Base-by-base conservation (phyloP, 2,329 filamentous ascomycete genomes). In the Didymella pinodella region DNA sequence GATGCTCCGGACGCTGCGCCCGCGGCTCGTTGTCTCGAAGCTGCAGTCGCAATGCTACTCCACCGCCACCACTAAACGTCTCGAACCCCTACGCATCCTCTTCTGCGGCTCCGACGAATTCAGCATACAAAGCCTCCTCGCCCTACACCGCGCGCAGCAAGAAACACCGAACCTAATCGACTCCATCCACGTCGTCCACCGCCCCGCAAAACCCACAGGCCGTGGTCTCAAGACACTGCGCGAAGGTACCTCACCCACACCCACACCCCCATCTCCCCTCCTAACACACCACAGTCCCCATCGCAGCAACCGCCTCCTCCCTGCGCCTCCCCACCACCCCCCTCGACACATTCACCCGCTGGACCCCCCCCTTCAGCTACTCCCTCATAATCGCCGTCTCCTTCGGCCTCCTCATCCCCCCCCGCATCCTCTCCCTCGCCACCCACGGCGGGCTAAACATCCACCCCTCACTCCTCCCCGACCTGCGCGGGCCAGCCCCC, bases 21-120 rank as follows among this genome's bases (percentile, higher is more conserved):
- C 65, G 10, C 57, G 69, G 25, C 5, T 61, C 4, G 28, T 61
- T 3, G 28, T 52, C 7, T 16, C 58, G 14, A 18, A 54, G 22
- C 22, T 12, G 5, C 31, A 12, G 12, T 31, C 29, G 10, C 3
- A 11, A 11, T 12, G 29, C 29, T 7, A n/a, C 2, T 20, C 46
- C 1, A 25, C 28, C 4, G 22, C 43, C 1, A 7, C 20, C 28
- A 11, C 52, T 14, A 44, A 31, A 16, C 26, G 18, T 16, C 22
- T 59, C 12, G 72, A 83, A 16, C 90, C 92, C 3, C 82, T 99
- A 31, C 85, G 88, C 32, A 92, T 99, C 53, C 84, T 99, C 4
- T 99, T 97, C 79, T 98, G 93, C 78, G 95, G 95, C 63, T 95
- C 94, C 3, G 95, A 99, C 76, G 84, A 88, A 2, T 97, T 98